These are phyloP conservation scores for Pyrenophora tritici-repentis DNA, from an alignment of 2,329 filamentous ascomycete genomes.

Conservation along the genomic window DNA sequence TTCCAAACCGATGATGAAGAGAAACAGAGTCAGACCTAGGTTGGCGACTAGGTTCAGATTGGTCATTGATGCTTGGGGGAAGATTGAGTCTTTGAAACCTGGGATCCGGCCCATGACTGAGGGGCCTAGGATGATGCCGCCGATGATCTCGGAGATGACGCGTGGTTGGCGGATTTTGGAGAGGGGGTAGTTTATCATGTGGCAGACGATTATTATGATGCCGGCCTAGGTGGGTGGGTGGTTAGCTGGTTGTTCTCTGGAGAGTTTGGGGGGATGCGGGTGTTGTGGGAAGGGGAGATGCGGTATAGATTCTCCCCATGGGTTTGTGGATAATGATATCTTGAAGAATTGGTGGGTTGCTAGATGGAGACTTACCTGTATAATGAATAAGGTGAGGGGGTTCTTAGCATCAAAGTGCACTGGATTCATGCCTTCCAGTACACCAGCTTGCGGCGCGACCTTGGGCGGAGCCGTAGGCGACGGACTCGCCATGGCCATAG, in stretches of 20 bases:
- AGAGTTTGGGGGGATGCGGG: background rate
- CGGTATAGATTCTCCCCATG: background rate
- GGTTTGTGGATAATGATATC: background rate
- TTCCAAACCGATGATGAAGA: slow-evolving; percentile 87
- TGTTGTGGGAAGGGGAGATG: background rate
- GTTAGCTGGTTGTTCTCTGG: slow-evolving; percentile 2
- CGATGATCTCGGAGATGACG: slow-evolving; percentile 83
- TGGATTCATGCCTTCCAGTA: slow-evolving; percentile 73
- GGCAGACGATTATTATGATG: slow-evolving; percentile 77
- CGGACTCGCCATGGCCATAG: slow-evolving; percentile 23
- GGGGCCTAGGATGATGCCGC: slow-evolving; percentile 82
- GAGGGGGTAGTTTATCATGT: slow-evolving; percentile 75
- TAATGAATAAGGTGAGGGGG: slow-evolving; percentile 76
- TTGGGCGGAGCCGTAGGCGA: slow-evolving; percentile 25
- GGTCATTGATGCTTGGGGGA: slow-evolving; percentile 75
- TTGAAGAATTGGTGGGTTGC: background rate
- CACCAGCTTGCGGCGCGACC: slow-evolving; percentile 64
- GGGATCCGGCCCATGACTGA: slow-evolving; percentile 88
- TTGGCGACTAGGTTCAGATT: slow-evolving; percentile 79
- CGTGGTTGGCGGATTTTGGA: slow-evolving; percentile 78
- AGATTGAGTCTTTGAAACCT: slow-evolving; percentile 75
- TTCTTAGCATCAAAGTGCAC: slow-evolving; percentile 70
- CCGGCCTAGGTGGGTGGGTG: slow-evolving; percentile 61
- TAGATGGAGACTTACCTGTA: slow-evolving; percentile 62
- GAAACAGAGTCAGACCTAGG: slow-evolving; percentile 79